Evolutionary conservation across 768 basidiomycete genomes (phyloP).

Genomic region (Fibroporia radiculosa): DNA sequence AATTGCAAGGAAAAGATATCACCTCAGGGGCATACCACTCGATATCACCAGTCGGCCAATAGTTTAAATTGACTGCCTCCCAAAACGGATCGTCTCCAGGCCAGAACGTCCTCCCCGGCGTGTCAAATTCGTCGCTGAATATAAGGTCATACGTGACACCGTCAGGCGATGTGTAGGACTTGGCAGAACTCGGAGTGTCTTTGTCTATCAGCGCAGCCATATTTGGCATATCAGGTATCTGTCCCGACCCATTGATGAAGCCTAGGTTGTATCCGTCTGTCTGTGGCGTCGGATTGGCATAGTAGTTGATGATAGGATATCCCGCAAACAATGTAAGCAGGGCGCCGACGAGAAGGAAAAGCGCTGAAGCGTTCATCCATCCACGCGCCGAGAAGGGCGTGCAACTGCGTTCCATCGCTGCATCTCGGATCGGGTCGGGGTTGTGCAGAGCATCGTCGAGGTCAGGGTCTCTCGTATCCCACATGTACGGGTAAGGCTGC

Average conservation of each 20-base stretch:
- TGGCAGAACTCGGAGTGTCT: constrained; percentile 57
- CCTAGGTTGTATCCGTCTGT: constrained; percentile 76
- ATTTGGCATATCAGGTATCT: constrained; percentile 69
- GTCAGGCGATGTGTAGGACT: constrained; percentile 59
- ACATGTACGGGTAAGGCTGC: constrained; percentile 57
- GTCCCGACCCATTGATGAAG: constrained; percentile 80
- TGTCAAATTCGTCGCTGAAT: constrained; percentile 85
- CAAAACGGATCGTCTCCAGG: constrained; percentile 77
- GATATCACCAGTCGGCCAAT: constrained; percentile 73
- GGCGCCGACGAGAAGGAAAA: constrained; percentile 59
- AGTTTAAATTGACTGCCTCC: constrained; percentile 85
- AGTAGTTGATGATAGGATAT: constrained; percentile 74
- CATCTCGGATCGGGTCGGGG: constrained; percentile 70
- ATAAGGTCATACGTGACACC: constrained; percentile 76
- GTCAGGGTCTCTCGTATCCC: constrained; percentile 78
- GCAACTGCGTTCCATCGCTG: constrained; percentile 49
- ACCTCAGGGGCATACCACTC: constrained; percentile 83
- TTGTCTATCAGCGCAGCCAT: constrained; percentile 67
- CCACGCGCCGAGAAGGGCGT: constrained; percentile 78
- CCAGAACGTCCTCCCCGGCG: constrained; percentile 64
- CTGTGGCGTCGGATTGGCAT: constrained; percentile 17
- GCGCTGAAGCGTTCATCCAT: constrained; percentile 69
- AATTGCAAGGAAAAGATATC: constrained; percentile 13
- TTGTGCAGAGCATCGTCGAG: constrained; percentile 88
- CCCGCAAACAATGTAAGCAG: constrained; percentile 80